phyloP scores from a whole-genome alignment of 2,329 filamentous ascomycete genomes.

The Allantophomopsis cytisporea region DNA sequence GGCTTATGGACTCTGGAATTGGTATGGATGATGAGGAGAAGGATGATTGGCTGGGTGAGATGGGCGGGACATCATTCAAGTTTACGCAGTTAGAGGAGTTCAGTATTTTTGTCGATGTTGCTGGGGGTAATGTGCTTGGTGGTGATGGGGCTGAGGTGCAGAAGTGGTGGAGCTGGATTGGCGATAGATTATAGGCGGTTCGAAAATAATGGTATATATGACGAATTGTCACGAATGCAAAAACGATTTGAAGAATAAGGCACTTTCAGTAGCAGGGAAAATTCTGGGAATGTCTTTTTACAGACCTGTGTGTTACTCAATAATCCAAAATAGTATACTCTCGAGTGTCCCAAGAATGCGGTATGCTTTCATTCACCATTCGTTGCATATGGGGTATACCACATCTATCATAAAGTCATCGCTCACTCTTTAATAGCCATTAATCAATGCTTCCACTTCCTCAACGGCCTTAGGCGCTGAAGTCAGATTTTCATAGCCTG shows the following conservation, averaged over 20 bases:
- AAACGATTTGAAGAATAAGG: too few species aligned
- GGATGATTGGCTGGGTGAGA: conserved; percentile 75
- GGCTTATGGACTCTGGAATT: conserved; percentile 70
- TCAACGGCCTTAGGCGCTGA: conserved; percentile 54
- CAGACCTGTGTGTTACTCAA: too few species aligned
- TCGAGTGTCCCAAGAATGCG: too few species aligned
- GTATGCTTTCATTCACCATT: too few species aligned
- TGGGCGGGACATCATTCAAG: conserved; percentile 61
- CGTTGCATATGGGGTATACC: too few species aligned
- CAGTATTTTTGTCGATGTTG: conserved; percentile 62
- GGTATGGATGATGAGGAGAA: conserved; percentile 59
- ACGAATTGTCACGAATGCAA: too few species aligned
- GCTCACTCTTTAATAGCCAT: too few species aligned
- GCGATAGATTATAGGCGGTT: conserved; percentile 45
- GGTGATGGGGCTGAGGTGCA: conserved; percentile 56
- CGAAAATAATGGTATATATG: too few species aligned
- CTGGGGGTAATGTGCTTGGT: conserved; percentile 57
- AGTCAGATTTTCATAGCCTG: conserved; percentile 60
- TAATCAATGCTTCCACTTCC: conserved; percentile 25
- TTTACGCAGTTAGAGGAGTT: conserved; percentile 78
- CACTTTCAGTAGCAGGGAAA: too few species aligned
- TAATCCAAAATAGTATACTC: too few species aligned
- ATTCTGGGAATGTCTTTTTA: too few species aligned
- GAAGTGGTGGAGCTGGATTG: conserved; percentile 88
- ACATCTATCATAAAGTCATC: too few species aligned